Evolutionary conservation across 2,329 filamentous ascomycete species (phyloP).

Genomic region (Pseudopithomyces maydicus): DNA sequence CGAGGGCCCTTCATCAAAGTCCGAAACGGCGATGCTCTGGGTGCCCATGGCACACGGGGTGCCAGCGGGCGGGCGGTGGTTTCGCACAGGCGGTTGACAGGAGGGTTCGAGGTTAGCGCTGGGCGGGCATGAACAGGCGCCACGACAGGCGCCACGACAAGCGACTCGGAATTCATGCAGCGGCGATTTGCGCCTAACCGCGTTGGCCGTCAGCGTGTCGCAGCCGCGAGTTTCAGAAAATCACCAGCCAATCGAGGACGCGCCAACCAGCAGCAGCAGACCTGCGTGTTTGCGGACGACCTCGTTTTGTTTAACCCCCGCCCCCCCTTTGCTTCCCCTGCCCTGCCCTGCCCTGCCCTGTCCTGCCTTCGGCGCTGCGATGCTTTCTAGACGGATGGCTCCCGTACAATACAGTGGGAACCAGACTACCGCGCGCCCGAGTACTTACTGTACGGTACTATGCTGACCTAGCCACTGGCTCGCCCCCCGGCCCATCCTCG

Average conservation of each 20-base stretch:
- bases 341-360: too few relatives aligned
- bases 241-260: neutral
- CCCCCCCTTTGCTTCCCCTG: too few relatives aligned
- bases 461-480: too few relatives aligned
- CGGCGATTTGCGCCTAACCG: neutral
- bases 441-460: too few relatives aligned
- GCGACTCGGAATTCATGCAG: neutral
- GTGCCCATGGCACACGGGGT: neutral
- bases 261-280: too few relatives aligned
- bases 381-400: too few relatives aligned
- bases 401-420: too few relatives aligned
- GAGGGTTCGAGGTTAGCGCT: too few relatives aligned
- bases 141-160: neutral
- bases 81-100: slow-evolving; percentile 1
- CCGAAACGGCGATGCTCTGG: slow-evolving; percentile 12
- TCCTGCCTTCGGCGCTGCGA: too few relatives aligned
- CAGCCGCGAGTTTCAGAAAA: slow-evolving; percentile 13
- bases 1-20: slow-evolving; percentile 16
- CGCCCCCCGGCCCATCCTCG: neutral
- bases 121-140: neutral
- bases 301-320: too few relatives aligned
- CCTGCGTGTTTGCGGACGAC: too few relatives aligned
- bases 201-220: neutral
- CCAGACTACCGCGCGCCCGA: too few relatives aligned
- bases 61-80: neutral